phyloP scores from a whole-genome alignment of 495 filamentous ascomycete species.

The Corynascus novoguineensis region DNA sequence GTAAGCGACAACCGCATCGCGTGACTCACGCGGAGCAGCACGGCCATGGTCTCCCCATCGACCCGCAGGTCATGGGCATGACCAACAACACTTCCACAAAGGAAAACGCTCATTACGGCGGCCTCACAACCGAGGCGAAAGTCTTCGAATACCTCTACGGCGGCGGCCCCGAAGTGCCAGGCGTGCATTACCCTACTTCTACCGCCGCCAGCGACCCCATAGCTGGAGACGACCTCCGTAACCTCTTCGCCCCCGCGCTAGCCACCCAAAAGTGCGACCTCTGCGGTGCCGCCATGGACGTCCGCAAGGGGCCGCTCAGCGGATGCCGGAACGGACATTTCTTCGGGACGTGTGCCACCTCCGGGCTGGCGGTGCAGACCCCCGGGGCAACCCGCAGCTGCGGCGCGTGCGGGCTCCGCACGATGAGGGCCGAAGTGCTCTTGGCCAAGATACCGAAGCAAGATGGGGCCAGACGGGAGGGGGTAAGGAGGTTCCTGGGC shows the following conservation, averaged over 20 bases:
- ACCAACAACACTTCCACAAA: neutral
- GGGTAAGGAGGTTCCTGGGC: slow-evolving; percentile 27
- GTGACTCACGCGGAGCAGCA: neutral
- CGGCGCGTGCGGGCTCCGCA: slow-evolving; percentile 40
- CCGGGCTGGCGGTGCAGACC: slow-evolving; percentile 39
- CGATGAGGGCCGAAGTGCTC: slow-evolving; percentile 31
- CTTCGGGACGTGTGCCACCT: slow-evolving; percentile 39
- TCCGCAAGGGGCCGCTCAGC: slow-evolving; percentile 19
- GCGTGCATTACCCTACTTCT: slow-evolving; percentile 19
- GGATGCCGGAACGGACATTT: slow-evolving; percentile 28
- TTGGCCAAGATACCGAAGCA: slow-evolving; percentile 21
- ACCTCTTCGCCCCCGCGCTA: slow-evolving; percentile 27
- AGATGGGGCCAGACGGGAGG: slow-evolving; percentile 7
- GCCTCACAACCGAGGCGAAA: slow-evolving; percentile 38
- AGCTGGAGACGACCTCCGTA: slow-evolving; percentile 21
- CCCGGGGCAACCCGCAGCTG: slow-evolving; percentile 41
- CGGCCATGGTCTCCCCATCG: neutral
- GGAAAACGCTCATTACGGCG: neutral
- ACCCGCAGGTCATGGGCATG: neutral
- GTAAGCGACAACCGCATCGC: neutral
- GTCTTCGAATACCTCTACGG: slow-evolving; percentile 48
- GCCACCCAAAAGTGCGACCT: slow-evolving; percentile 34
- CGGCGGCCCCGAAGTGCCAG: slow-evolving; percentile 37
- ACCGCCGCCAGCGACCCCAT: neutral
- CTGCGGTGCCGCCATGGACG: slow-evolving; percentile 27